Evolutionary conservation across 2,329 filamentous ascomycete species (phyloP).

Genomic region (Trichoderma sp.): DNA sequence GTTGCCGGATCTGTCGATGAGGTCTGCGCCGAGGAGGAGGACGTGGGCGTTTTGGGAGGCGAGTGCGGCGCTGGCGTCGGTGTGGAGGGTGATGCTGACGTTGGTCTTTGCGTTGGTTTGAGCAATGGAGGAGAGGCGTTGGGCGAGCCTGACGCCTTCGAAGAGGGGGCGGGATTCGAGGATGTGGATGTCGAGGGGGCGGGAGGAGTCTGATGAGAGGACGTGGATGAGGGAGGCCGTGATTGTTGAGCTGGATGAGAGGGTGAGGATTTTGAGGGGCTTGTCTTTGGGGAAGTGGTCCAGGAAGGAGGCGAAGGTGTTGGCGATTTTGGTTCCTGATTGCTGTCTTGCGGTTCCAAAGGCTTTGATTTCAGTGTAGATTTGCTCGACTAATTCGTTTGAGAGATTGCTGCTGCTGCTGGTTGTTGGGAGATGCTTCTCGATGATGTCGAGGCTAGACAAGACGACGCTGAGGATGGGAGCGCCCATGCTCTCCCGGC

Average conservation of each 20-base stretch:
- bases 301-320: slow-evolving; percentile 41
- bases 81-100: slow-evolving; percentile 50
- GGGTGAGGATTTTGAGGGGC: slow-evolving; percentile 55
- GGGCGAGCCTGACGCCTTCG: slow-evolving; percentile 62
- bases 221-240: slow-evolving; percentile 48
- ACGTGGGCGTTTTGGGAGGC: slow-evolving; percentile 56
- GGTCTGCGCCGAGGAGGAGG: slow-evolving; percentile 65
- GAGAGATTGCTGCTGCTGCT: background rate
- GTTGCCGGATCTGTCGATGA: slow-evolving; percentile 58
- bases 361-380: slow-evolving; percentile 28
- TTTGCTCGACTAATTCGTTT: slow-evolving; percentile 24
- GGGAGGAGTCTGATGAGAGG: slow-evolving; percentile 30
- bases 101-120: background rate
- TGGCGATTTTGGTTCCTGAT: slow-evolving; percentile 37
- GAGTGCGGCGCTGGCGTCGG: slow-evolving; percentile 61
- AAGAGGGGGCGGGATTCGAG: slow-evolving; percentile 68
- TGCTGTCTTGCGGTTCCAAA: slow-evolving; percentile 30
- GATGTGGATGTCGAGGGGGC: slow-evolving; percentile 55
- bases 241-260: slow-evolving; percentile 66
- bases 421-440: slow-evolving; percentile 28
- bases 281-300: slow-evolving; percentile 26
- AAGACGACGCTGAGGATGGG: slow-evolving; percentile 56
- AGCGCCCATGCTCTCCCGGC: slow-evolving; percentile 66
- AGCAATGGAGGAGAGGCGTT: slow-evolving; percentile 48
- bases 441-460: slow-evolving; percentile 46